phyloP scores from a whole-genome alignment of 2,329 filamentous ascomycete species.

The Sarocladium oryzae region DNA sequence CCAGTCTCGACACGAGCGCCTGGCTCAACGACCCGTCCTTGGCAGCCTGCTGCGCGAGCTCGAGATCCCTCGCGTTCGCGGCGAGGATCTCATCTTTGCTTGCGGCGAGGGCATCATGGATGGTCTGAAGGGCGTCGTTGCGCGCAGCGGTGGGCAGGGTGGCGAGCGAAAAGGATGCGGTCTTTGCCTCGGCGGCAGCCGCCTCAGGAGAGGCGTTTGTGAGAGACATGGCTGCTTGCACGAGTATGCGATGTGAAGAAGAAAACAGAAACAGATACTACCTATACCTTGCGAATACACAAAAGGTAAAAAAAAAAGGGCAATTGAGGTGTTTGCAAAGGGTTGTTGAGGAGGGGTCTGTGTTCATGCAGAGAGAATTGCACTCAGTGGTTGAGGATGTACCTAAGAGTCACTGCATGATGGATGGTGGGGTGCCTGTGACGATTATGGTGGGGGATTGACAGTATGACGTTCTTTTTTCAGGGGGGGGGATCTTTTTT shows the following conservation, averaged over 20 bases:
- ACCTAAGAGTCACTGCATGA: no score
- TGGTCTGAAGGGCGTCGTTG: slow-evolving; percentile 77
- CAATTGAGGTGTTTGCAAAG: not conserved
- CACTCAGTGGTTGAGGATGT: no score
- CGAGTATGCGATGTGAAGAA: no score
- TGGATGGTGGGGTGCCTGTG: slow-evolving; percentile 1
- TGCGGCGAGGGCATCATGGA: slow-evolving; percentile 68
- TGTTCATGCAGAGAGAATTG: not conserved
- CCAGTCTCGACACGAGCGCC: slow-evolving; percentile 81
- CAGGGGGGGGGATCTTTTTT: no score
- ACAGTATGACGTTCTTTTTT: not conserved
- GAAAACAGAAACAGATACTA: not conserved
- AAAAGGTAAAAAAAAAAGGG: no score
- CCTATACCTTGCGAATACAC: no score
- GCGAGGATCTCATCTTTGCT: slow-evolving; percentile 71
- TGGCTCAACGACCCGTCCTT: slow-evolving; percentile 69
- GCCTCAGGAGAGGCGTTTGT: slow-evolving; percentile 76
- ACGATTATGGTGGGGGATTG: slow-evolving; percentile 4
- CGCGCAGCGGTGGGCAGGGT: slow-evolving; percentile 69
- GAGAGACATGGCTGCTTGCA: slow-evolving; percentile 75
- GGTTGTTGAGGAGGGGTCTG: not conserved
- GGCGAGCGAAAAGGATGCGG: slow-evolving; percentile 76
- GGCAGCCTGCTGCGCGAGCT: slow-evolving; percentile 65
- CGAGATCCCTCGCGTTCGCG: slow-evolving; percentile 80
- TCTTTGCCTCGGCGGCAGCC: slow-evolving; percentile 70